These are phyloP conservation scores for Torulaspora maleeae DNA, from an alignment of 805 yeast species.

Conservation along the genomic window DNA sequence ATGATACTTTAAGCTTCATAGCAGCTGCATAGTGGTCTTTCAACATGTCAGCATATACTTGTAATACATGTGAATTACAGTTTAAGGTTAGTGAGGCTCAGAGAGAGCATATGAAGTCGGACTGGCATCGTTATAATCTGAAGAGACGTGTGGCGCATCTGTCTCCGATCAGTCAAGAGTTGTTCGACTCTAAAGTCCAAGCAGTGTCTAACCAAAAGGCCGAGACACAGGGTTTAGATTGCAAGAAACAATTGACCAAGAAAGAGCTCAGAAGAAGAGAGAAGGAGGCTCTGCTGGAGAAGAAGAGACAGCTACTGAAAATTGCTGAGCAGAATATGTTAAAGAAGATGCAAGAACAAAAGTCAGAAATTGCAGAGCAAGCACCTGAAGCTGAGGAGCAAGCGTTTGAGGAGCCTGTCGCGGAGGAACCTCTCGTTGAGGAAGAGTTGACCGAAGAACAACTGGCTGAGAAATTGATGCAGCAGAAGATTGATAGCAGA, in stretches of 20 bases:
- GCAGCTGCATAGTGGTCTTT: not conserved
- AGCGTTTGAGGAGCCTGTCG: not conserved
- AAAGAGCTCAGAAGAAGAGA: slow-evolving; percentile 41
- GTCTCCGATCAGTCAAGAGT: slow-evolving; percentile 64
- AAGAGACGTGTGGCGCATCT: slow-evolving; percentile 88
- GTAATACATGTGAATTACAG: slow-evolving; percentile 82
- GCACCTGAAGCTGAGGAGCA: slow-evolving; percentile 5
- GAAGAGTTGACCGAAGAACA: slow-evolving; percentile 38
- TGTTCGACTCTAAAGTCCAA: slow-evolving; percentile 65
- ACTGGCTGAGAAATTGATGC: slow-evolving; percentile 37
- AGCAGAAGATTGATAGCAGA: slow-evolving; percentile 38
- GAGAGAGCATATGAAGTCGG: slow-evolving; percentile 90
- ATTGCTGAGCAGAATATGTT: slow-evolving; percentile 40
- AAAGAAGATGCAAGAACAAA: slow-evolving; percentile 25
- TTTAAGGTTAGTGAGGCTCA: slow-evolving; percentile 75
- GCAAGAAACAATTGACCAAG: slow-evolving; percentile 37
- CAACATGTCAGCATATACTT: slow-evolving; percentile 46
- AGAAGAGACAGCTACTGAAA: slow-evolving; percentile 40
- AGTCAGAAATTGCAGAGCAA: slow-evolving; percentile 5
- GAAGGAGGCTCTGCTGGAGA: slow-evolving; percentile 41
- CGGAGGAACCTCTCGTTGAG: slow-evolving; percentile 21
- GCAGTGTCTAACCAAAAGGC: slow-evolving; percentile 27
- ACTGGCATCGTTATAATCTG: slow-evolving; percentile 96
- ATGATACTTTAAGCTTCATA: not conserved
- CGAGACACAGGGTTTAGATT: slow-evolving; percentile 12